Conservation (phyloP, 352 stramenopile genomes). For the Pythium rishiriense region DNA sequence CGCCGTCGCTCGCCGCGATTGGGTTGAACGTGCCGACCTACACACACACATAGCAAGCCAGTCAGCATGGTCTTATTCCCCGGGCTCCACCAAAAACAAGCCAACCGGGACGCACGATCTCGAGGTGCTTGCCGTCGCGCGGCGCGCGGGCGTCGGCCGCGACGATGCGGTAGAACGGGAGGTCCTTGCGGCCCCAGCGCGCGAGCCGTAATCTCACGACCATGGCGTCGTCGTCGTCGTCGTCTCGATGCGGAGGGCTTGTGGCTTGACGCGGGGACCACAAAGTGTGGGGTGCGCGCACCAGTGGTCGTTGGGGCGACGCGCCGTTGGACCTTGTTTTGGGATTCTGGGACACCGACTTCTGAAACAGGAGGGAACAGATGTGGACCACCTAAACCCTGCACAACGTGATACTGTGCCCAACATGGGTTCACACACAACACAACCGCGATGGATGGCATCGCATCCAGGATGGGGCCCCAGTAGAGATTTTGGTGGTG, state of each 20-base stretch:
- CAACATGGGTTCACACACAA: too few species aligned
- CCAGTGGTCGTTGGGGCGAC: constrained; percentile 14
- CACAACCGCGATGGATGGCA: not conserved
- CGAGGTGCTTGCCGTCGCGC: constrained; percentile 83
- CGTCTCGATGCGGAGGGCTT: not conserved
- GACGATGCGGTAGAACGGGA: constrained; percentile 90
- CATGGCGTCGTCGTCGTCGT: constrained; percentile 39
- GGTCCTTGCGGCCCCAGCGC: constrained; percentile 85
- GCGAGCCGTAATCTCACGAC: constrained; percentile 86
- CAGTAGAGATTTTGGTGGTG: not conserved
- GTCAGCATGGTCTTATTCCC: not conserved
- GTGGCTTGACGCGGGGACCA: not conserved
- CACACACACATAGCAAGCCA: not conserved
- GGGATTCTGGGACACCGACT: too few species aligned
- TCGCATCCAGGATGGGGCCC: too few species aligned
- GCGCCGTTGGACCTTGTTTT: constrained; percentile 8
- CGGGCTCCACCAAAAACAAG: too few species aligned
- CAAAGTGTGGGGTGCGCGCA: constrained; percentile 8
- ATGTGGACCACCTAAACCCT: too few species aligned
- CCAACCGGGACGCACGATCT: constrained; percentile 82
- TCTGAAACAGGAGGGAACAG: too few species aligned
- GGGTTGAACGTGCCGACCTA: constrained; percentile 88
- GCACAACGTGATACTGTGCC: too few species aligned
- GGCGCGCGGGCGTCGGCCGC: constrained; percentile 79
- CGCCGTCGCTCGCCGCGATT: constrained; percentile 75